Conservation (phyloP, 345 rosid species). For the Camelina neglecta region DNA sequence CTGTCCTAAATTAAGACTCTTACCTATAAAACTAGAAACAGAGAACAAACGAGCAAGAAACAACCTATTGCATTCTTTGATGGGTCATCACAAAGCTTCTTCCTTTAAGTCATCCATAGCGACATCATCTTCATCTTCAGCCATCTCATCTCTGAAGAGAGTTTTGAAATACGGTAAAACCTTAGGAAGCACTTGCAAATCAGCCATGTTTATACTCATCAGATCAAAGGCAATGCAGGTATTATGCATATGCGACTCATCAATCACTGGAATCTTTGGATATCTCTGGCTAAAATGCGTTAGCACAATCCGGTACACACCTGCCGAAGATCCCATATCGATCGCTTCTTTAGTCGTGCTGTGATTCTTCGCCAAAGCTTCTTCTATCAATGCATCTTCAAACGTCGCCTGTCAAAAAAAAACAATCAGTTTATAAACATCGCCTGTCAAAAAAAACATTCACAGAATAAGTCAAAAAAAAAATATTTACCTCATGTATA, state of each 20-base stretch:
- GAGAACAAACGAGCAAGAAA: not conserved
- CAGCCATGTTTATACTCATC: constrained; percentile 94
- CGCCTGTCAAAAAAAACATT: constrained; percentile 50
- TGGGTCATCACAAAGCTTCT: constrained; percentile 35
- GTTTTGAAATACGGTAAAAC: constrained; percentile 82
- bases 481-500: constrained; percentile 73
- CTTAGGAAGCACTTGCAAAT: constrained; percentile 75
- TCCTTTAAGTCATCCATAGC: constrained; percentile 44
- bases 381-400: constrained; percentile 87
- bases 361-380: constrained; percentile 89
- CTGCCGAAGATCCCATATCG: constrained; percentile 65
- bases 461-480: no score
- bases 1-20: not conserved
- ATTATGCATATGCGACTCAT: constrained; percentile 77
- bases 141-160: constrained; percentile 74
- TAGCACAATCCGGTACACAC: constrained; percentile 76
- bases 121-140: constrained; percentile 76
- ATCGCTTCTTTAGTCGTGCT: constrained; percentile 97
- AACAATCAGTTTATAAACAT: not conserved
- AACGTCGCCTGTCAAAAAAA: constrained; percentile 75
- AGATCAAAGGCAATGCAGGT: constrained; percentile 91
- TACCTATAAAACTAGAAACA: not conserved
- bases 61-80: constrained; percentile 14
- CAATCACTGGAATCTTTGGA: constrained; percentile 87
- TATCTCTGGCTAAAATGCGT: constrained; percentile 99